Percentiles rank a stretch among this genome's conserved stretches.
These are phyloP conservation scores for Colletotrichum aenigma DNA, from an alignment of 2,329 filamentous ascomycete species.

Conservation along the genomic window DNA sequence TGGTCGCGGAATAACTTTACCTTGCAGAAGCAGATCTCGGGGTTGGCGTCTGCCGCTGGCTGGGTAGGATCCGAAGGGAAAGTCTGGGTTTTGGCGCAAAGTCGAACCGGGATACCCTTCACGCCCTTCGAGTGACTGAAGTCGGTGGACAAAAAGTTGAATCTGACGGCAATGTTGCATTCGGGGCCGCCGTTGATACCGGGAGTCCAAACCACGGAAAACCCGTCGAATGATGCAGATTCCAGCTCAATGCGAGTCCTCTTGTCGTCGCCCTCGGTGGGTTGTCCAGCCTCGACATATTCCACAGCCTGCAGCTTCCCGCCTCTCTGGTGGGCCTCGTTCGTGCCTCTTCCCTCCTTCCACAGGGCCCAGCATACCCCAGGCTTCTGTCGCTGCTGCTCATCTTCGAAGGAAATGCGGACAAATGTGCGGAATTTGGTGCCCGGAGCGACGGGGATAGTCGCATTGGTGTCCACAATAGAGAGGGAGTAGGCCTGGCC, in stretches of 20 bases:
- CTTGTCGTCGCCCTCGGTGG: conserved; percentile 66
- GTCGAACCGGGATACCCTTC: conserved; percentile 91
- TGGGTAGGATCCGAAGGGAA: conserved; percentile 58
- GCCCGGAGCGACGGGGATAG: conserved; percentile 60
- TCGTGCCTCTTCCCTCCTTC: conserved; percentile 96
- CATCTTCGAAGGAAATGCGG: conserved; percentile 96
- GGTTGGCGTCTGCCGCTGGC: conserved; percentile 47
- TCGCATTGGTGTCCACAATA: conserved; percentile 76
- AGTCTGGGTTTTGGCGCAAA: conserved; percentile 88
- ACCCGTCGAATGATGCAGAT: conserved; percentile 87
- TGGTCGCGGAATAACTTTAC: conserved; percentile 97
- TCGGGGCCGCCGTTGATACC: conserved; percentile 72
- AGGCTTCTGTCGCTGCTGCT: conserved; percentile 86
- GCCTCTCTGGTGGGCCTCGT: conserved; percentile 91
- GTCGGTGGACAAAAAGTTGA: conserved; percentile 98
- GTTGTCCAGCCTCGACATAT: conserved; percentile 75
- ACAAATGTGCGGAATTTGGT: conserved; percentile 87
- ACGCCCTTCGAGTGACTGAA: conserved; percentile 99
- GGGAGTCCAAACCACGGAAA: conserved; percentile 88
- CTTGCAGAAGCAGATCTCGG: conserved; percentile 91
- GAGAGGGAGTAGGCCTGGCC: conserved; percentile 91
- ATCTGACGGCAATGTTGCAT: conserved; percentile 87
- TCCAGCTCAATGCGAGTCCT: conserved; percentile 74
- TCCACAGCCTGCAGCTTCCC: conserved; percentile 94
- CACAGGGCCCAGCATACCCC: conserved; percentile 84